Base-by-base conservation (phyloP, 176 grass and related monocot genomes). In the Oryza meridionalis region DNA sequence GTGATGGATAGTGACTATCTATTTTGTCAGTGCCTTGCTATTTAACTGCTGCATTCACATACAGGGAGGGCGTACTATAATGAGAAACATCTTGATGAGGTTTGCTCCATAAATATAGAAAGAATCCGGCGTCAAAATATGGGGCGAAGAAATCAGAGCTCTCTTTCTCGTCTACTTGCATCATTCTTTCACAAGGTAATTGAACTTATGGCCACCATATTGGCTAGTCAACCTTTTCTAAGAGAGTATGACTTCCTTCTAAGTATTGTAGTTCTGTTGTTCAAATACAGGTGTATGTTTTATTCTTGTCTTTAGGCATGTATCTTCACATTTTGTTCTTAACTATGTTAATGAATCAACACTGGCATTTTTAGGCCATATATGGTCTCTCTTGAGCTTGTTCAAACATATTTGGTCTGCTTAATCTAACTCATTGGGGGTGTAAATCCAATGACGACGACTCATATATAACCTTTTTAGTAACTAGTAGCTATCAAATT, bases 101-200 rank as follows among this genome's bases (percentile, higher is more conserved):
- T 90, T 66, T 98, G 96, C 81, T 64, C 58, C 45, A 27, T 79
- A 84, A 98, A 94, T 72, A 77, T 98, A 83, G 73, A 40, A 83
- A 93, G 80, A 75, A 83, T 88, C 87, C 58, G 8, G 77, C 86
- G 81, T 32, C 76, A 81, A 63, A 82, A 55, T 79, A 81, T 78
- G 47, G 71, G 38, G 24, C 67, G 63, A 65, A 88, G 70, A 92
- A 98, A 98, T 83, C 66, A 83, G 65, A 89, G 89, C 78, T 90
- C 96, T 81, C 84, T 95, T 47, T 83, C 75, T 29, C 19, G 53
- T 72, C 91, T 95, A 53, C 77, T 98, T 33, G 22, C 78, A 49
- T 84, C 89, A 49, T 98, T 98, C 71, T 98, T 98, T 72, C 25
- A 83, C 5, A 95, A 93, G 96, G 93, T 98, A 87, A 81, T 40